Evolutionary conservation across 352 stramenopile genomes (phyloP), one percentile per base, ranked within the genome.

Genomic region (Phytophthora quininea): DNA sequence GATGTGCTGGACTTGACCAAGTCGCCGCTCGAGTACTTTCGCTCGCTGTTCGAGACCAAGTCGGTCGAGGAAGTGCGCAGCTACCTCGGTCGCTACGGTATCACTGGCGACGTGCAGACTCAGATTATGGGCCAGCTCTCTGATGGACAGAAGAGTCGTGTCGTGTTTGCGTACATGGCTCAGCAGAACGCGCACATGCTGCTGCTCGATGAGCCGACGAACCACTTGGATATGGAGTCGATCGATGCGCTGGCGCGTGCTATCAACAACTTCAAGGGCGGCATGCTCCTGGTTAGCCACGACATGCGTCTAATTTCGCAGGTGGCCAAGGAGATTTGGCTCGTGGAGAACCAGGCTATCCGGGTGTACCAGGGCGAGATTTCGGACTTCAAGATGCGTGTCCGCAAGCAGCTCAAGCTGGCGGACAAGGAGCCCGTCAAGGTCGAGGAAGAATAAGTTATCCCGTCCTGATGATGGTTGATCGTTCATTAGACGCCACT

Each of bases 311-410:
- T 99, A 54, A 98, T 99, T 73, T 97, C 91, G 58, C 95, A 99
- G 76, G 98, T 99, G 54, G 98, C 97, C 54, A 96, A 99, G 71
- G 96, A 99, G 79, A 99, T 99, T 79, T 99, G 98, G 88, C 89
- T 99, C 54, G 97, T 98, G 65, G 97, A 99, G 67, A 86, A 99
- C 71, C 96, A 99, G 64, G 92, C 90, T 55, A 97, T 99, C 56
- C 88, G 80, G 8, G 93, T 96, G 49, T 99, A 99, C 83, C 82
- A 98, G 47, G 97, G 97, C 47, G 97, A 99, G 77, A 99, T 99
- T 71, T 91, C 92, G 63, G 93, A 99, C 72, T 99, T 99, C 79
- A 99, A 99, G 82, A 94, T 96, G 82, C 76, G 86, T 54, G 84
- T 97, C 57, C 80, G 82, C 58, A 90, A 92, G 74, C 87, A 95